Evolutionary conservation across 768 basidiomycete species (phyloP).

Genomic region (Podaxis sp.): DNA sequence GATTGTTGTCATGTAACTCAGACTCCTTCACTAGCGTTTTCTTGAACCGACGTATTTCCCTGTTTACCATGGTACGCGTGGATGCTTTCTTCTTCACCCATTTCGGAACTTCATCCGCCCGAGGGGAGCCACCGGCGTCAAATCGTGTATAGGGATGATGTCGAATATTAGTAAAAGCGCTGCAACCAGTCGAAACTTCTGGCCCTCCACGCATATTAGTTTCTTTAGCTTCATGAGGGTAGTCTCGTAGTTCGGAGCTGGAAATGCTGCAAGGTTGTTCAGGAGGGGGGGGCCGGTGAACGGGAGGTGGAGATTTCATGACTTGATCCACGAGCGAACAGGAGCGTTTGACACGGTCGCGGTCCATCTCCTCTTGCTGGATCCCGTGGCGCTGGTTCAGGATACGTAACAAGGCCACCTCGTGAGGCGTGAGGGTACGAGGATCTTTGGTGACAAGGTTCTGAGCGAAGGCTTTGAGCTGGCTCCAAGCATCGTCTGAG

Average conservation of each 20-base stretch:
- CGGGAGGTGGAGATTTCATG: not conserved
- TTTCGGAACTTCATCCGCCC: not conserved
- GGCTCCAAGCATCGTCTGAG: not conserved
- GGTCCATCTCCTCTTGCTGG: not conserved
- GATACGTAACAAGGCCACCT: not conserved
- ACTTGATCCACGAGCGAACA: not conserved
- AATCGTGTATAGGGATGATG: not conserved
- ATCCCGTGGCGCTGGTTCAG: not conserved
- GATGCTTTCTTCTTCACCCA: slow-evolving; percentile 4
- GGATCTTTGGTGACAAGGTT: not conserved
- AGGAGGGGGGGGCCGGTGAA: not conserved
- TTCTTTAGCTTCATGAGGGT: no score
- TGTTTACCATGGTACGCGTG: not conserved
- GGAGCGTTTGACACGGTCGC: not conserved
- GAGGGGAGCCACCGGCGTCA: not conserved
- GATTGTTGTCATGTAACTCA: not conserved
- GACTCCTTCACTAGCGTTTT: not conserved
- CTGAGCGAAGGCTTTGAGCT: not conserved
- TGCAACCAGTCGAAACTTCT: not conserved
- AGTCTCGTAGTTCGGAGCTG: not conserved
- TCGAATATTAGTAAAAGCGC: not conserved
- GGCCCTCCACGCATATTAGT: not conserved
- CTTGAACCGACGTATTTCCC: not conserved
- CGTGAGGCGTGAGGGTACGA: not conserved
- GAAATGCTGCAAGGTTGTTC: not conserved